Base-by-base conservation (phyloP, 768 basidiomycete species). In the Tricholomella constricta region DNA sequence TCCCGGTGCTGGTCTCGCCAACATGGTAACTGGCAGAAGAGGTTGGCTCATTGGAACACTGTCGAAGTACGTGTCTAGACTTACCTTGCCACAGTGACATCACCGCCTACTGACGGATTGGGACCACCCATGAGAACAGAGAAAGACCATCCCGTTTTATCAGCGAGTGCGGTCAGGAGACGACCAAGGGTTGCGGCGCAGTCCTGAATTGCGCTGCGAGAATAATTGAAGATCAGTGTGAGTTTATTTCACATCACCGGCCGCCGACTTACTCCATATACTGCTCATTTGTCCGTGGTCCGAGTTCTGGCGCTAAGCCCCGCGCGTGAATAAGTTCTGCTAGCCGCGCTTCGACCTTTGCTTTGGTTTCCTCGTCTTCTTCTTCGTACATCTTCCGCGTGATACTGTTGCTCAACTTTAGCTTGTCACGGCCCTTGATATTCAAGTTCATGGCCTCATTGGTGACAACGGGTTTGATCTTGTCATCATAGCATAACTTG, bases 51-150 rank as follows among this genome's bases (percentile, higher is more conserved):
- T 26, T 20, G 11, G 32, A 52, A n/a, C n/a, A 26, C 5, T 17
- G 26, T 29, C 29, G 3, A 45, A 19, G 34, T 35, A 17, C 19
- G 23, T n/a, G 27, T 19, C 22, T n/a, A 41, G 14, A 4, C 42
- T 45, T 34, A 50, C 53, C 53, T 54, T 11, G 49, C 49, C 11
- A 51, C 48, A 17, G 29, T 55, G 22, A 49, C 34, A n/a, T 51
- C 49, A 1, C 49, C 40, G 15, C n/a, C n/a, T 26, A 4, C 37
- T 6, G 42, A 23, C 9, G 45, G 51, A 15, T 52, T 35, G 6
- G 51, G 51, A 20, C 51, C 51, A 40, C 51, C 51, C 43, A 52
- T 52, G 41, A 44, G 27, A 4, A 44, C 43, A 3, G 43, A 44
- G 26, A 44, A 44, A 10, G 43, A 22, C 43, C 43, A 52, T 17